Conservation (phyloP, 2,329 filamentous ascomycete genomes). For the Trichoderma endophyticum region DNA sequence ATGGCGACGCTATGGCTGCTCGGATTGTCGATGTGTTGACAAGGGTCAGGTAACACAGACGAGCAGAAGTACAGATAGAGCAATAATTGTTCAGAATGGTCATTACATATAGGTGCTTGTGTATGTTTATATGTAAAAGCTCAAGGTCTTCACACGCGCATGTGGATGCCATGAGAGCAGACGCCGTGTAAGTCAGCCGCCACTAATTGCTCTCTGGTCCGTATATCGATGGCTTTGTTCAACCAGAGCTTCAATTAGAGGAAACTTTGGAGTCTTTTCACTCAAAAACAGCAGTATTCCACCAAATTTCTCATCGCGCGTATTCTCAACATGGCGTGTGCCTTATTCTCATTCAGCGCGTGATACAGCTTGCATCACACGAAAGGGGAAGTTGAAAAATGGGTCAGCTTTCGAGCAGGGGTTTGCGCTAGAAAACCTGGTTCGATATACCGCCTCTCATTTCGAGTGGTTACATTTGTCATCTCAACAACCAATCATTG, state of each 20-base stretch:
- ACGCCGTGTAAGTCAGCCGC: background rate
- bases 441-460: background rate
- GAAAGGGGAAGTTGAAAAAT: background rate
- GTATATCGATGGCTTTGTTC: background rate
- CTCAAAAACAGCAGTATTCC: background rate
- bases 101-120: background rate
- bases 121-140: background rate
- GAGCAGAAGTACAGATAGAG: background rate
- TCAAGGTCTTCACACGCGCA: background rate
- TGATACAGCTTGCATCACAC: background rate
- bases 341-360: background rate
- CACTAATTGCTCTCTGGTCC: background rate
- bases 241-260: rapidly evolving
- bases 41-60: background rate
- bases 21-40: background rate
- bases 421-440: background rate
- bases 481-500: background rate
- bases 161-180: too few relatives aligned
- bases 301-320: background rate
- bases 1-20: constrained; percentile 5
- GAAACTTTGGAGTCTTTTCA: background rate
- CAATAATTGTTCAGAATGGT: background rate
- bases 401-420: background rate
- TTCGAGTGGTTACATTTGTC: background rate
- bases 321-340: background rate